Evolutionary conservation across 495 filamentous ascomycete species (phyloP).

Genomic region (Neurospora intermedia): DNA sequence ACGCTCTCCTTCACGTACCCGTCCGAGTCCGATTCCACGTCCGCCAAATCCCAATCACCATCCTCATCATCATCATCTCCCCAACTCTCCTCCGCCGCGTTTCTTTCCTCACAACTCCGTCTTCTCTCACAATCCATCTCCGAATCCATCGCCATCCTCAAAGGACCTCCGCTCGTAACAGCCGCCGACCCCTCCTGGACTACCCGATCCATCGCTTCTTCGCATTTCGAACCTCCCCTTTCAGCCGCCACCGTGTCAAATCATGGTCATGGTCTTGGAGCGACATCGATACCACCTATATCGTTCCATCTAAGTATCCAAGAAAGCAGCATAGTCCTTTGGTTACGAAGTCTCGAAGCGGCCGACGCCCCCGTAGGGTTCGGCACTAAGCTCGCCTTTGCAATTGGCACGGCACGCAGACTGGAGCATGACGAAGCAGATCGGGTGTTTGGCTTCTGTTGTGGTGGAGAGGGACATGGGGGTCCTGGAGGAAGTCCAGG

Average conservation of each 20-base stretch:
- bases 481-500: neutral
- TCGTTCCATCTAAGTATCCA: conserved; percentile 68
- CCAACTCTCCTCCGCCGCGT: conserved; percentile 23
- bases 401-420: conserved; percentile 47
- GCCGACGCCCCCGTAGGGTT: conserved; percentile 38
- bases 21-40: conserved; percentile 27
- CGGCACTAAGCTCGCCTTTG: conserved; percentile 40
- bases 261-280: neutral
- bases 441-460: conserved; percentile 46
- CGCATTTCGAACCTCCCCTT: conserved; percentile 33
- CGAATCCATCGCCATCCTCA: conserved; percentile 56
- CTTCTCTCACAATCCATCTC: conserved; percentile 65
- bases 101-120: conserved; percentile 70
- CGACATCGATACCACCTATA: conserved; percentile 40
- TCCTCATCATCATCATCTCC: conserved; percentile 14
- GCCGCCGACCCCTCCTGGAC: conserved; percentile 27
- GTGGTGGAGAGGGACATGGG: neutral
- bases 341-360: conserved; percentile 68
- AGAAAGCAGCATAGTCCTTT: conserved; percentile 66
- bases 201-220: conserved; percentile 23
- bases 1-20: conserved; percentile 48
- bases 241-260: conserved; percentile 17
- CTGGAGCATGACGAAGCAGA: conserved; percentile 76
- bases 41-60: conserved; percentile 1
- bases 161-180: conserved; percentile 37